Evolutionary conservation across 768 basidiomycete genomes (phyloP), one percentile per base, ranked within the genome.

Genomic region (Krasilnikovozyma curviuscula): DNA sequence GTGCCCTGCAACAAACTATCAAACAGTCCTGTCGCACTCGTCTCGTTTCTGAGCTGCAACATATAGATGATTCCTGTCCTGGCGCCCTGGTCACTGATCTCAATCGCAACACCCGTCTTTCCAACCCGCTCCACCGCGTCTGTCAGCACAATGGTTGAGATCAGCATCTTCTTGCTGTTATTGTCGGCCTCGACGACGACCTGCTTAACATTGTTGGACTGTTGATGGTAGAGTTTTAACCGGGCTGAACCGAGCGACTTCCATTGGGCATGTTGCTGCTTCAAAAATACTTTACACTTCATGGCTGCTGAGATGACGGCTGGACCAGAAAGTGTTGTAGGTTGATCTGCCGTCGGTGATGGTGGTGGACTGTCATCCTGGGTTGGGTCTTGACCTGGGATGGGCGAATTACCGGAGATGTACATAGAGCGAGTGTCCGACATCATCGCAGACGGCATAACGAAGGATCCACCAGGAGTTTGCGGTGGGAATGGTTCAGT

Each of bases 81-180:
- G 41, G 74, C 64, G n/a, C 93, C 93, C 48, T 77, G 72, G 68
- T 89, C 83, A 64, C 83, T 88, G 44, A 98, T 67, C 65, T 97
- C 91, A 54, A 98, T 79, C 38, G 93, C 93, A 33, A 98, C 80
- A 13, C 93, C 93, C 2, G 91, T 97, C 68, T 91, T 95, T 19
- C 84, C 93, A n/a, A 98, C 91, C 39, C 91, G 73, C 66, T 98
- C 93, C 24, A 97, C 91, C 7, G 89, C 93, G 62, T 95, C 89
- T 5, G 79, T 84, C 44, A 95, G 69, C 27, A 98, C 83, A 53
- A 97, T 93, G 6, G 93, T 95, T 34, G 85, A 91, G 54, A 98
- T 88, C 34, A 97, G 64, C 55, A 85, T 69, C 5, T 76, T 70
- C 53, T 64, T 63, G 57, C 78, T 79, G 48, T 77, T 73, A 57